Base-by-base conservation (phyloP, 495 filamentous ascomycete species). In the Xylaria grammica region DNA sequence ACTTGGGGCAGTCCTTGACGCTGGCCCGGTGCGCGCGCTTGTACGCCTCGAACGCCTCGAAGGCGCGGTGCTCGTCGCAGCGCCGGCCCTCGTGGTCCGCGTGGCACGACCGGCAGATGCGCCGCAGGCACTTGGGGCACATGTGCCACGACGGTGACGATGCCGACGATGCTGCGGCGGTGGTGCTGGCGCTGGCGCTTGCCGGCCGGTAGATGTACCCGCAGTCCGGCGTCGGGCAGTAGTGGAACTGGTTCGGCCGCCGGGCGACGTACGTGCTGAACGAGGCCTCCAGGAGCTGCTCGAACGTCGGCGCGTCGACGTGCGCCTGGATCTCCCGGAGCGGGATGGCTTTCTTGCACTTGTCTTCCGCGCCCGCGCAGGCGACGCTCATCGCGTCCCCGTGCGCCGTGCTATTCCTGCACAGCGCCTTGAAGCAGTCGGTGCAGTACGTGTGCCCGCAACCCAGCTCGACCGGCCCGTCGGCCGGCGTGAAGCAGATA, bases 381-480 rank as follows among this genome's bases (percentile, higher is more conserved):
- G 50, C 49, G 6, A 77, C 22, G 15, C 69, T 67, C 3, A 74
- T 67, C 3, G 72, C n/a, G 0, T 64, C 60, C 17, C 20, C 50
- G 11, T 52, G 55, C 11, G 46, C 48, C 32, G 62, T 63, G 8
- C 30, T 19, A 17, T 70, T 70, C 29, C 60, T 62, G 15, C 67
- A 71, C 48, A 71, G 70, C 22, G 46, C 46, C 8, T 59, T 46
- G 46, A 78, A 75, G 55, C 76, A 78, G 13, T 71, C 68, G 13
- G 49, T 63, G 66, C 77, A 78, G 63, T 77, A 80, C 1, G 51
- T 52, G 51, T 79, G 77, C 0, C 67, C 63, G 48, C 77, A 80
- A 3, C 55, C n/a, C 8, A 69, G 68, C 8, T 46, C 48, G 10
- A 74, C 42, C 3, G 71, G 65, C 44, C 73, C 59, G 13, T 69